Conservation (phyloP, 306 rosid species). For the Mimosa pudica region DNA sequence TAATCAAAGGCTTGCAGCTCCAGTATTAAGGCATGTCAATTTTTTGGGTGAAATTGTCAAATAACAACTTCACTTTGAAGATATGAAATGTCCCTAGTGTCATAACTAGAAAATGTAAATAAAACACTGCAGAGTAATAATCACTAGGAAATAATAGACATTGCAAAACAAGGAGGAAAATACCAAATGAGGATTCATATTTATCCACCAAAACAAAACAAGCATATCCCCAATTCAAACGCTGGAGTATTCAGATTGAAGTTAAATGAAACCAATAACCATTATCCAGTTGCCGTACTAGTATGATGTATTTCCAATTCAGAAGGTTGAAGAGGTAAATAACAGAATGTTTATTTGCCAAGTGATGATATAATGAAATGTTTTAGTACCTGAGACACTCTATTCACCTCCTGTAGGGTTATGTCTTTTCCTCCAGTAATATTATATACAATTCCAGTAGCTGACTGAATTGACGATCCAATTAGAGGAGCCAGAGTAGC, state of each 20-base stretch:
- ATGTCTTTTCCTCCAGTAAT: constrained; percentile 98
- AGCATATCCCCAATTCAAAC: background rate
- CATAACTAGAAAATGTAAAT: too few species aligned
- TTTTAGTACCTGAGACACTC: constrained; percentile 86
- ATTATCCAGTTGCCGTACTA: constrained; percentile 12
- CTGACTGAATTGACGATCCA: constrained; percentile 97
- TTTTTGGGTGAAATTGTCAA: background rate
- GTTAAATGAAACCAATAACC: background rate
- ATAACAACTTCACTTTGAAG: too few species aligned
- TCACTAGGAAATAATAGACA: background rate
- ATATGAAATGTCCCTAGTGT: too few species aligned
- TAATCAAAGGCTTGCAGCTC: constrained; percentile 3
- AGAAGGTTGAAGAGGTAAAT: constrained; percentile 29
- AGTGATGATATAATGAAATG: constrained; percentile 27
- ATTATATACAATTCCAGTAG: constrained; percentile 96
- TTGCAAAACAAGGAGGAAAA: background rate
- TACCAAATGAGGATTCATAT: background rate
- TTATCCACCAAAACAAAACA: background rate
- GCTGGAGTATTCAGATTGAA: background rate
- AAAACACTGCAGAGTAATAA: too few species aligned
- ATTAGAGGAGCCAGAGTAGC: constrained; percentile 97
- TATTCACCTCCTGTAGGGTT: constrained; percentile 95
- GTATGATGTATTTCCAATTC: constrained; percentile 9
- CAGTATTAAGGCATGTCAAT: background rate
- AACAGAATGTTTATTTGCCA: constrained; percentile 4